phyloP scores from a whole-genome alignment of 129 eudicot species.

The Artemisia annua region DNA sequence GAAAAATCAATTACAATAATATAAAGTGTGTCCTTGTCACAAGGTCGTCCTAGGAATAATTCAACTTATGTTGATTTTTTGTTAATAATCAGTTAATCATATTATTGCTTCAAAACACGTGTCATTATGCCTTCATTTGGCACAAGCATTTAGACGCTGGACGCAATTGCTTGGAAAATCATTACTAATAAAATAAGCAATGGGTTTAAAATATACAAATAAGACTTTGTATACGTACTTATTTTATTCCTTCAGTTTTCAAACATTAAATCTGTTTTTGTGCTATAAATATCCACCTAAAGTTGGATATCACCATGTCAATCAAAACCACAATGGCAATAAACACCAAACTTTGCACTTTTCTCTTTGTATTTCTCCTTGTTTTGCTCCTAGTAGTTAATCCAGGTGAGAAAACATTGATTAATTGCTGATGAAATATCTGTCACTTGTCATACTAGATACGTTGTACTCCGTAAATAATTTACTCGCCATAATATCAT shows the following conservation, averaged over 20 bases:
- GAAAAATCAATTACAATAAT: too few species aligned
- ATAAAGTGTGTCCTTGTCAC: too few species aligned
- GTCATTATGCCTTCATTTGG: too few species aligned
- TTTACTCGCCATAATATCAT: background rate
- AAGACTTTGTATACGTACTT: too few species aligned
- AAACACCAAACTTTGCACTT: background rate
- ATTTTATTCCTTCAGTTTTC: too few species aligned
- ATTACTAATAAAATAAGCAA: background rate
- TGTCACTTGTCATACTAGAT: background rate
- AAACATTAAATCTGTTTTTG: too few species aligned
- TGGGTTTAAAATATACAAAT: too few species aligned
- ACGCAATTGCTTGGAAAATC: background rate
- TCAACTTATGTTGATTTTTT: too few species aligned
- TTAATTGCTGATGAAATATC: background rate
- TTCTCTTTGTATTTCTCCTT: background rate
- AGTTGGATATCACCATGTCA: background rate
- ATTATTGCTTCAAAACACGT: too few species aligned
- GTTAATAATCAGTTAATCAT: too few species aligned
- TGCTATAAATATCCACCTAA: background rate
- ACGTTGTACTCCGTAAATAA: background rate
- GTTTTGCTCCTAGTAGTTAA: conserved; percentile 9
- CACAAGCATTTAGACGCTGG: background rate
- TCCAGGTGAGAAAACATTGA: conserved; percentile 10
- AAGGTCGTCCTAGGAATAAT: too few species aligned
- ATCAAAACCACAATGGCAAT: background rate